Evolutionary conservation across 1,139 yeast species (phyloP), one percentile per base, ranked within the genome.

Genomic region (Diutina ranongensis): DNA sequence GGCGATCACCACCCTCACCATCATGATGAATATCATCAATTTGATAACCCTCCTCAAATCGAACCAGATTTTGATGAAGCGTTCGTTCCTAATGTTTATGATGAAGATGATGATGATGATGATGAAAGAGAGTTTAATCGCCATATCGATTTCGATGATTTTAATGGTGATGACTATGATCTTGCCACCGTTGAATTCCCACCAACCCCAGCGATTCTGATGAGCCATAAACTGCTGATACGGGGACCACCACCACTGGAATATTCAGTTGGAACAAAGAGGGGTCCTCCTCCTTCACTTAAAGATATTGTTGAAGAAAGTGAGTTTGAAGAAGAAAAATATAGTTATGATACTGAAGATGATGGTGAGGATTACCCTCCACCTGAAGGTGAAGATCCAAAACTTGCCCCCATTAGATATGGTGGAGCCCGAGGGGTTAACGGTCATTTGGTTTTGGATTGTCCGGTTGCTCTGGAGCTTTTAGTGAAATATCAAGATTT

Each of bases 11-110:
- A 25, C 28, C 9, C 9, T 7, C 28, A 25, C 28, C 9, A 10
- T 7, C 28, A 25, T 10, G 18, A 22, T 7, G 28, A 20, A 8
- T 21, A n/a, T n/a, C 33, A 25, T 16, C 31, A 16, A 2, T 38
- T 38, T 16, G 21, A 15, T 7, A 32, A 38, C 16, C 21, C 32
- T 8, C 13, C 12, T 7, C 45, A 22, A 4, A 12, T 34, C 8
- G 33, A 34, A 22, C 40, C 33, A 18, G 15, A 46, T 4, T 66
- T 59, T 50, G 58, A 59, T 48, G 72, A 68, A 52, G 67, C 75
- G 7, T 71, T 71, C 50, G 74, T 69, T 4, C 74, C 75, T n/a
- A 68, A 69, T 50, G 71, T 63, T 16, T 69, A 71, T 49, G 72
- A 65, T 35, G 71, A 63, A 27, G 69, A 66, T 31, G 9, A 7